Conservation (phyloP, 139 green algal species). For the Spirogloea muscicola region DNA sequence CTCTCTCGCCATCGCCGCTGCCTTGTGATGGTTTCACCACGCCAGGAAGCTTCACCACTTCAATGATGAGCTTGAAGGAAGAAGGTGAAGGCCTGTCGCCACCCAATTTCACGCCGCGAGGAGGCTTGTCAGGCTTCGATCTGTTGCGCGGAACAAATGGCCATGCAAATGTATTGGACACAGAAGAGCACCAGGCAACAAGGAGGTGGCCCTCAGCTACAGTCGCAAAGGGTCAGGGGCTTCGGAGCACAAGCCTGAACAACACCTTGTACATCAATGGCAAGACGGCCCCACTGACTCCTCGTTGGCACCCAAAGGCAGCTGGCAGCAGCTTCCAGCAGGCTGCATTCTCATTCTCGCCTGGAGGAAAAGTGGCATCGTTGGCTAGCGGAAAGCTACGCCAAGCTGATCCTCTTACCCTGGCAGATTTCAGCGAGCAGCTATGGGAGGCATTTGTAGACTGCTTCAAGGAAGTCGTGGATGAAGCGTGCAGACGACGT, state of each 20-base stretch:
- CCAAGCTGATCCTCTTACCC: background rate
- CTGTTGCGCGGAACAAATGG: background rate
- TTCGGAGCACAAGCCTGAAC: background rate
- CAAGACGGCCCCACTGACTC: background rate
- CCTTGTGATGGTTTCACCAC: background rate
- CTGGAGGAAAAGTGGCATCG: background rate
- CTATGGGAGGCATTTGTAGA: slow-evolving; percentile 6
- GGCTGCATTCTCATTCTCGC: background rate
- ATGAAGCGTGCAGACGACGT: background rate
- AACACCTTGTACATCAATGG: background rate
- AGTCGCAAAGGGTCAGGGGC: no score
- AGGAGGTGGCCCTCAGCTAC: no score
- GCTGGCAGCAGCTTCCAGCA: background rate
- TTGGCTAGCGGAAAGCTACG: background rate
- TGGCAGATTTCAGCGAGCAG: slow-evolving; percentile 1
- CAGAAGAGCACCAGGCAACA: no score
- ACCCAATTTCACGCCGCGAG: background rate
- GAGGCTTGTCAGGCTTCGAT: no score
- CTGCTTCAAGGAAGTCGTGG: background rate
- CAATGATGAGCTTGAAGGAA: background rate
- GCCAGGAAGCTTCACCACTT: no score
- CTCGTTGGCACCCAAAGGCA: background rate
- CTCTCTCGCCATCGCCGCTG: background rate
- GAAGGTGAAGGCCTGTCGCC: no score
- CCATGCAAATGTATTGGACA: no score